Percentiles rank a stretch among this genome's conserved stretches.
Evolutionary conservation across 371 early-diverging fungal genomes (phyloP).

Genomic region (Basidiobolus meristosporus): DNA sequence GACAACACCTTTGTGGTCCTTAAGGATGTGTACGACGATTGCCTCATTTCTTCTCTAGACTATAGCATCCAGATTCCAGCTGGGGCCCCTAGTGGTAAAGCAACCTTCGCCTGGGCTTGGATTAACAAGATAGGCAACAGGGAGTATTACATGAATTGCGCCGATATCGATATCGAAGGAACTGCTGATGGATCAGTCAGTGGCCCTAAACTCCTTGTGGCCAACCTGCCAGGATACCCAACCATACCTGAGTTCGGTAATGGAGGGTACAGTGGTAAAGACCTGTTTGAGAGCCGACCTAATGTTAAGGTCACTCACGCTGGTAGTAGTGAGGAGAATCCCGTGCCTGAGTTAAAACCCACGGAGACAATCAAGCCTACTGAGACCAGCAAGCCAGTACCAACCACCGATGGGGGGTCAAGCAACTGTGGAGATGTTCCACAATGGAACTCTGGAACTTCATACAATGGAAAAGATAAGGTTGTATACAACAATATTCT

Average conservation of each 20-base stretch:
- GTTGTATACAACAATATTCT: no score
- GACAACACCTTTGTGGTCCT: conserved; percentile 28
- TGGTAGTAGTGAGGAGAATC: no score
- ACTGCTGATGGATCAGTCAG: not conserved
- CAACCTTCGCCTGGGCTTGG: conserved; percentile 37
- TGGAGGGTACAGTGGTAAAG: not conserved
- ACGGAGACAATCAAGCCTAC: no score
- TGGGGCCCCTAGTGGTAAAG: conserved; percentile 15
- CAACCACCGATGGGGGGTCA: no score
- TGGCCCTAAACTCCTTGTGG: conserved; percentile 2
- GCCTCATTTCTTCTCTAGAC: conserved; percentile 7
- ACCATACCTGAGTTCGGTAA: conserved; percentile 1
- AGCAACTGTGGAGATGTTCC: no score
- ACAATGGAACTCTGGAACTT: no score
- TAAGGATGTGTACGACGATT: conserved; percentile 16
- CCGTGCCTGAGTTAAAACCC: no score
- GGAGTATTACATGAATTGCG: conserved; percentile 33
- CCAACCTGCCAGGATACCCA: conserved; percentile 3
- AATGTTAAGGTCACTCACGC: no score
- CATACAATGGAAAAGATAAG: no score
- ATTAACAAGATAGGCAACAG: no score
- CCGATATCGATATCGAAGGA: conserved; percentile 26
- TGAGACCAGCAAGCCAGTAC: no score
- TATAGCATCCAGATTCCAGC: conserved; percentile 17
- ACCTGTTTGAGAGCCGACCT: no score